Conservation (phyloP, 306 rosid species). For the Psophocarpus tetragonolobus region DNA sequence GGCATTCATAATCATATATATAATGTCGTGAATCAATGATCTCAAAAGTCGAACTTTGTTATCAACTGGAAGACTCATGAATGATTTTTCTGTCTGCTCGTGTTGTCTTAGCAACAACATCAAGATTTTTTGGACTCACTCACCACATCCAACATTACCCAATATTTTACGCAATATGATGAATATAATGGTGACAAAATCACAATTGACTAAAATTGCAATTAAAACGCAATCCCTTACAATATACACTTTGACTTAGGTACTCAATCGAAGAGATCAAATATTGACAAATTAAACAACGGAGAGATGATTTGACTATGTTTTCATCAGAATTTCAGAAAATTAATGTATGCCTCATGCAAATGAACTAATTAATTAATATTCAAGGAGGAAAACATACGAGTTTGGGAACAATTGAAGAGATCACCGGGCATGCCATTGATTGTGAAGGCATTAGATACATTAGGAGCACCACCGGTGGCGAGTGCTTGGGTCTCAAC, state of each 20-base stretch:
- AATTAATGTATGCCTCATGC: neutral
- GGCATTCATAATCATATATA: neutral
- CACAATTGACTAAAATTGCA: neutral
- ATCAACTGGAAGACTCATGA: neutral
- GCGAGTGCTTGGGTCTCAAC: conserved; percentile 34
- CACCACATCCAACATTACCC: no score
- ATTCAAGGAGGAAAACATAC: neutral
- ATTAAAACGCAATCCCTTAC: neutral
- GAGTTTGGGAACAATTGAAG: conserved; percentile 45
- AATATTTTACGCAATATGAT: neutral
- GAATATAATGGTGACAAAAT: no score
- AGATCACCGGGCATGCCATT: conserved; percentile 65
- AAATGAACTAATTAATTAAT: neutral
- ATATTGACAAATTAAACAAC: neutral
- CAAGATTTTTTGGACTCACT: no score
- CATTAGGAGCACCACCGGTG: conserved; percentile 30
- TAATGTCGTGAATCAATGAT: neutral
- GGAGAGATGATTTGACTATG: neutral
- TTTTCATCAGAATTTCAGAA: neutral
- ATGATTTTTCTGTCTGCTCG: no score
- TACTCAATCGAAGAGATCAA: neutral
- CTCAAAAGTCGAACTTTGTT: neutral
- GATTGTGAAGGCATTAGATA: conserved; percentile 53
- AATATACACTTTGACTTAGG: neutral
- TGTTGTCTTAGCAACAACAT: no score